Evolutionary conservation across 805 yeast genomes (phyloP), one percentile per base, ranked within the genome.

Genomic region (Yarrowia yakushimensis): DNA sequence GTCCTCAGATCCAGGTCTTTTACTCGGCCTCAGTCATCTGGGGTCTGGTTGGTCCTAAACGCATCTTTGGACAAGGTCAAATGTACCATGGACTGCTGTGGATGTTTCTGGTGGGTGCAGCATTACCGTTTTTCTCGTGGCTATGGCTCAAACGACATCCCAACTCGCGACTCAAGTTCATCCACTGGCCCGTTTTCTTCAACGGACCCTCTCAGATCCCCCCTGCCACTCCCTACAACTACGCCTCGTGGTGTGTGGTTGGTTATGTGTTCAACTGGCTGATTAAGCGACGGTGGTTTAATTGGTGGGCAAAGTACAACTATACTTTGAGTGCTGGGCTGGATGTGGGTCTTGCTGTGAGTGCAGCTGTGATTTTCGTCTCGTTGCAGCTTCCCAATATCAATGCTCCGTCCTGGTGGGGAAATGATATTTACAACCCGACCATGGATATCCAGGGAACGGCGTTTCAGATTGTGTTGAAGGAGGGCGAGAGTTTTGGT

Each of bases 261-360:
- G 87, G 88, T 5, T 79, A 78, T 65, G 57, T 78, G 4, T 86
- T 86, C 75, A 84, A 83, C 75, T 83, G 79, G 72, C 77, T 77
- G 68, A 73, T 86, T 63, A 83, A 83, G 64, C 77, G 82, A 55
- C 76, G 77, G 64, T 85, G 82, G 74, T 75, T 82, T 54, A 74
- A 78, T 50, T 87, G 91, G 92, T 87, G 92, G 91, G 85, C 85
- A 41, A 86, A 85, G 71, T 87, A 87, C 72, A 86, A 85, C 70
- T 86, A 85, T 69, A 80, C 85, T 4, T 73, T 87, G 61, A 81
- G 88, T 17, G 84, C 87, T 22, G 91, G 84, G 1, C 71, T 87
- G 23, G 85, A 85, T 48, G 81, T 87, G 7, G 90, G 90, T 1
- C 79, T 86, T 13, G 89, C 90, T 0, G 78, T 84, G 66, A 80